phyloP scores from a whole-genome alignment of 352 stramenopile species.

The Sclerospora graminicola region DNA sequence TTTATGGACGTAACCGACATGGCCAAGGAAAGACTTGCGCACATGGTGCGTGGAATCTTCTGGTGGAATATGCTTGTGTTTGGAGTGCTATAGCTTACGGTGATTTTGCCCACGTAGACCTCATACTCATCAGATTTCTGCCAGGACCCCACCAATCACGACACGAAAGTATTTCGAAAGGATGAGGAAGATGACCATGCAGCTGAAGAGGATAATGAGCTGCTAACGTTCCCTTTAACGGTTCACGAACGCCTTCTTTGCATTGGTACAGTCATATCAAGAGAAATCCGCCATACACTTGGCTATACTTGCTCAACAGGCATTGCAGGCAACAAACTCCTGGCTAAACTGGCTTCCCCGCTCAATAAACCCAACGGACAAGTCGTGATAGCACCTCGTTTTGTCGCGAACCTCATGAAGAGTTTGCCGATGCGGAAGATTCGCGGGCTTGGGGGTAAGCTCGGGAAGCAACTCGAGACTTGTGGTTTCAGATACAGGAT shows the following conservation, averaged over 20 bases:
- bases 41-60: conserved; percentile 19
- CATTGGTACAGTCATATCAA: conserved; percentile 48
- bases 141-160: conserved; percentile 33
- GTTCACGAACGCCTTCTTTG: conserved; percentile 55
- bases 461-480: conserved; percentile 64
- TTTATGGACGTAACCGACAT: conserved; percentile 75
- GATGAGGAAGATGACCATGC: conserved; percentile 18
- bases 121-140: conserved; percentile 54
- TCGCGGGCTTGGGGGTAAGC: conserved; percentile 63
- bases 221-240: conserved; percentile 44
- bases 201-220: conserved; percentile 5
- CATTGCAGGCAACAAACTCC: conserved; percentile 66
- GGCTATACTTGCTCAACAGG: conserved; percentile 77
- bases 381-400: conserved; percentile 57
- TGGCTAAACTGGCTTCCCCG: conserved; percentile 68
- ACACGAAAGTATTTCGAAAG: conserved; percentile 56
- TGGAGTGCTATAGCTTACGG: neutral
- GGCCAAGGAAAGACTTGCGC: conserved; percentile 37
- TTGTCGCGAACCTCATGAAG: conserved; percentile 53
- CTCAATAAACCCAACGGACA: conserved; percentile 79
- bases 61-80: neutral
- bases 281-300: conserved; percentile 64
- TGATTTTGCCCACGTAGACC: conserved; percentile 15
- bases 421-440: conserved; percentile 65
- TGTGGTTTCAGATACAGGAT: too few relatives aligned